Percentiles rank a stretch among this genome's conserved stretches.
Conservation (phyloP, 73 alveolate species). For the Symbiodinium pilosum region DNA sequence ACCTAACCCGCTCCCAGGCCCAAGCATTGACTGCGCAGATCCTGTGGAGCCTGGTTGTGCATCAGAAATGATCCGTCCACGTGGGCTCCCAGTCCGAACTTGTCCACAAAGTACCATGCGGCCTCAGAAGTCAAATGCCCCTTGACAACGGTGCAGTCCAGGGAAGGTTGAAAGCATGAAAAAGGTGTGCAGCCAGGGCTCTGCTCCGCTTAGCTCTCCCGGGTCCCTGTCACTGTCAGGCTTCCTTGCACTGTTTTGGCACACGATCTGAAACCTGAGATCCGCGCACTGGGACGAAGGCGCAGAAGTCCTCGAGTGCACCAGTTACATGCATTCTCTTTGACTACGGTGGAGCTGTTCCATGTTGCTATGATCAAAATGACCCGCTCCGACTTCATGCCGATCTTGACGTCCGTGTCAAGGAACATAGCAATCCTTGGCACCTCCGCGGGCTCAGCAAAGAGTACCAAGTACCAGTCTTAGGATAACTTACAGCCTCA, state of each 20-base stretch:
- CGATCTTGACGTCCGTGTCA: conserved; percentile 61
- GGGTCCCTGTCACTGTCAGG: not conserved
- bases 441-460: conserved; percentile 29
- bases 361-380: not conserved
- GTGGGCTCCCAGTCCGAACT: conserved; percentile 71
- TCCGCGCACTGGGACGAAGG: not conserved
- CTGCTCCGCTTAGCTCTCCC: not conserved
- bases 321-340: too few species aligned
- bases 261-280: too few species aligned
- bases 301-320: not conserved
- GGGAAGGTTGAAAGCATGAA: too few species aligned
- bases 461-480: too few species aligned
- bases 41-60: conserved; percentile 73
- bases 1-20: not conserved
- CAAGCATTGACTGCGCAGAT: not conserved
- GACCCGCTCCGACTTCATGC: conserved; percentile 66
- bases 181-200: not conserved
- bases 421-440: conserved; percentile 71
- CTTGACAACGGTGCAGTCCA: too few species aligned
- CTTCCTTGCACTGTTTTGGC: too few species aligned
- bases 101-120: conserved; percentile 80
- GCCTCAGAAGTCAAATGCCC: conserved; percentile 1
- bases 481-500: too few species aligned
- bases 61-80: conserved; percentile 64
- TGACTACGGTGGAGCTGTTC: not conserved